A percentile compares a stretch with the other conserved stretches of the same genome.
phyloP scores from a whole-genome alignment of 129 eudicot species.

The Tanacetum coccineum region DNA sequence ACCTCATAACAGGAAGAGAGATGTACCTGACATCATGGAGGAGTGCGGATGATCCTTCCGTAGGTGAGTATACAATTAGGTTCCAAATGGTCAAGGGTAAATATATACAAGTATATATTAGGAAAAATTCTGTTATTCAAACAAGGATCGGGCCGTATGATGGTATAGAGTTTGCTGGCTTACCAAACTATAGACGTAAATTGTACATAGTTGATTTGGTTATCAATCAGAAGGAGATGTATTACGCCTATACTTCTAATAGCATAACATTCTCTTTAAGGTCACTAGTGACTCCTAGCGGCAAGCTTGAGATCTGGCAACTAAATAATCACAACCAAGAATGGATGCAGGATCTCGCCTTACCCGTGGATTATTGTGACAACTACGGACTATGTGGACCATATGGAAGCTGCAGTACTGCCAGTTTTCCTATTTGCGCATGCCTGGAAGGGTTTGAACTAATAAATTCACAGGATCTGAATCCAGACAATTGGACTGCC shows the following conservation, averaged over 20 bases:
- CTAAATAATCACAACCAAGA: background rate
- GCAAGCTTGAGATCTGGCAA: background rate
- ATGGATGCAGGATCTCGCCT: background rate
- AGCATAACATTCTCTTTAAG: background rate
- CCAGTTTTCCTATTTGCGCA: conserved; percentile 12
- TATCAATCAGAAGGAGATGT: conserved; percentile 28
- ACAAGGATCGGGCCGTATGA: conserved; percentile 45
- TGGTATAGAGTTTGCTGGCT: conserved; percentile 37
- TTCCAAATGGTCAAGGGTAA: too few species aligned
- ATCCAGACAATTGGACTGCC: conserved; percentile 17
- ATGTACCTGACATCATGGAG: too few species aligned
- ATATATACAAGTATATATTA: too few species aligned
- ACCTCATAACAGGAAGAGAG: too few species aligned
- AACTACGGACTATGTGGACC: conserved; percentile 30
- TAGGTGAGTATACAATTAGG: too few species aligned
- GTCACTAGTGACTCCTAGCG: conserved; percentile 7
- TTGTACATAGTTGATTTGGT: background rate
- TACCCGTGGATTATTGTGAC: conserved; percentile 12
- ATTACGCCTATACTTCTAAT: background rate
- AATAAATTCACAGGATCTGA: conserved; percentile 11
- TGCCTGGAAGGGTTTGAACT: conserved; percentile 30
- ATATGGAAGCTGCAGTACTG: conserved; percentile 29
- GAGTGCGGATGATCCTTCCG: too few species aligned
- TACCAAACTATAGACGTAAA: conserved; percentile 10
- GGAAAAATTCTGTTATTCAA: background rate